A percentile compares a stretch with the other conserved stretches of the same genome.
phyloP scores from a whole-genome alignment of 2,329 filamentous ascomycete species.

The Calonectria ilicicola region DNA sequence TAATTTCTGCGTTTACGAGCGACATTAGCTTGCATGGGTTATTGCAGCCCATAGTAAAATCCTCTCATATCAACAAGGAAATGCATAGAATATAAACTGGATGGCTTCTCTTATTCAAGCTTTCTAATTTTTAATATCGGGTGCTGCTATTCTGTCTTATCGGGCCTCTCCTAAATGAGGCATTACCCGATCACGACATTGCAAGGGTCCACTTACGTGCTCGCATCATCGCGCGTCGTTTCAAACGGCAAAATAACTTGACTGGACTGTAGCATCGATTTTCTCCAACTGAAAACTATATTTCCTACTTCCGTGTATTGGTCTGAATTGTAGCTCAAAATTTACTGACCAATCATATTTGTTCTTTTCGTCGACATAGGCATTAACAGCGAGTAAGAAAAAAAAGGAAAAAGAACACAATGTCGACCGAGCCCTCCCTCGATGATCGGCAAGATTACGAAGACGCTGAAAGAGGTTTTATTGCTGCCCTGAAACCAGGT shows the following conservation, averaged over 20 bases:
- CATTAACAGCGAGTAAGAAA: too few species aligned
- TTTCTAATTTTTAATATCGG: too few species aligned
- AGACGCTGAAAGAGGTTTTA: slow-evolving; percentile 7
- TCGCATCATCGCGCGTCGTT: background rate
- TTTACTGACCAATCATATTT: background rate
- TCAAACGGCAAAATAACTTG: background rate
- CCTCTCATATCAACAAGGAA: too few species aligned
- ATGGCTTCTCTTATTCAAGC: too few species aligned
- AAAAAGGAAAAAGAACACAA: background rate
- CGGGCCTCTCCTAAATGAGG: background rate
- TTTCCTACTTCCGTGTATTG: background rate
- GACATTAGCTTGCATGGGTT: too few species aligned
- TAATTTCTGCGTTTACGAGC: too few species aligned
- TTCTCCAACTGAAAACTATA: background rate
- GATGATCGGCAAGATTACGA: background rate
- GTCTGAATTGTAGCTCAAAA: too few species aligned
- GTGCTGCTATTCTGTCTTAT: too few species aligned
- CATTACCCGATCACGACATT: background rate
- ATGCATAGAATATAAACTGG: too few species aligned
- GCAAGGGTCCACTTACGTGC: slow-evolving; percentile 1
- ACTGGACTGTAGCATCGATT: background rate
- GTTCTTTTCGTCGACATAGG: background rate
- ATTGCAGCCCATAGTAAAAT: too few species aligned
- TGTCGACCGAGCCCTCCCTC: background rate
- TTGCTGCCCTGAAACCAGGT: background rate